A percentile compares a stretch with the other conserved stretches of the same genome.
Conservation (phyloP, 108 stramenopile genomes). For the Fragilaria radians region DNA sequence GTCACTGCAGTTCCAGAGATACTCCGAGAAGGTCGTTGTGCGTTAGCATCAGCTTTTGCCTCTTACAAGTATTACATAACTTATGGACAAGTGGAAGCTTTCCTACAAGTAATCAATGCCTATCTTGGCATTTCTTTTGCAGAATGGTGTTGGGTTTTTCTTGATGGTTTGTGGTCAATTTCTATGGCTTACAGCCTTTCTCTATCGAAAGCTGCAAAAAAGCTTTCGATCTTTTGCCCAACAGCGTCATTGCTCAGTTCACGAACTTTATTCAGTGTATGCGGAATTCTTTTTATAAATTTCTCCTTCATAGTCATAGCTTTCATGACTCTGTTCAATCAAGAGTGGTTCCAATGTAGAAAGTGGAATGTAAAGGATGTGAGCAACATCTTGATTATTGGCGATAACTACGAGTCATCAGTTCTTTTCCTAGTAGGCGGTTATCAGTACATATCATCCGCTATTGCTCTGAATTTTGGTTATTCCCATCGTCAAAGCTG, state of each 20-base stretch:
- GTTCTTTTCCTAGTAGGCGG: slow-evolving; percentile 55
- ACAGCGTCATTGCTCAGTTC: slow-evolving; percentile 61
- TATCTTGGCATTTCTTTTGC: slow-evolving; percentile 43
- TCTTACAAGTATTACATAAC: slow-evolving; percentile 88
- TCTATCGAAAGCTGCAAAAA: slow-evolving; percentile 32
- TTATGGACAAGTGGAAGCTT: slow-evolving; percentile 63
- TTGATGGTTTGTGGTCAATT: slow-evolving; percentile 57
- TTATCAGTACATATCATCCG: slow-evolving; percentile 49
- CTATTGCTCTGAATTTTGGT: slow-evolving; percentile 54
- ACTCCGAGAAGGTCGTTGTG: slow-evolving; percentile 93
- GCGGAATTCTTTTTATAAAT: slow-evolving; percentile 47
- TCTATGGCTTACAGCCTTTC: slow-evolving; percentile 55
- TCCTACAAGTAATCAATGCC: slow-evolving; percentile 43
- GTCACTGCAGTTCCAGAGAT: slow-evolving; percentile 82
- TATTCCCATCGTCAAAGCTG: slow-evolving; percentile 29
- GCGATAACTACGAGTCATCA: slow-evolving; percentile 49
- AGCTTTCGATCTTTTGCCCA: slow-evolving; percentile 40
- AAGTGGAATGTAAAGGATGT: slow-evolving; percentile 46
- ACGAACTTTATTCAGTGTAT: slow-evolving; percentile 32
- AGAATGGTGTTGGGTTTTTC: slow-evolving; percentile 55
- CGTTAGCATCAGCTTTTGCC: slow-evolving; percentile 89
- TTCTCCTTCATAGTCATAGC: slow-evolving; percentile 41
- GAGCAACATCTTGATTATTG: slow-evolving; percentile 14
- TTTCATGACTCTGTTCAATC: slow-evolving; percentile 27
- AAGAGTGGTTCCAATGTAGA: slow-evolving; percentile 63